These are phyloP conservation scores for Gypsophila paniculata DNA, from an alignment of 179 eudicot genomes.

Conservation along the genomic window DNA sequence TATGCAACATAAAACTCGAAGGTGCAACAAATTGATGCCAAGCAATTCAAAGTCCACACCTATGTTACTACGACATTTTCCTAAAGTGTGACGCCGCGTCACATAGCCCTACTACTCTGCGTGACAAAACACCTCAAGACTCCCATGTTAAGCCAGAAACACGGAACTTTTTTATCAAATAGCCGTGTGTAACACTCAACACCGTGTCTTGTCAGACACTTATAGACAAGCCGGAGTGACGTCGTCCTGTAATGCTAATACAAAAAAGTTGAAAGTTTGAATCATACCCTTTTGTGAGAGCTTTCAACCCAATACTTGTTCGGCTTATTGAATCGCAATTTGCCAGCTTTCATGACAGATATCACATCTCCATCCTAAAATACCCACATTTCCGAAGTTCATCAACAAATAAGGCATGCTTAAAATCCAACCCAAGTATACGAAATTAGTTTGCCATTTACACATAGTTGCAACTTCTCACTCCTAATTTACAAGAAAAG, in stretches of 20 bases:
- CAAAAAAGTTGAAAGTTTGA: not conserved
- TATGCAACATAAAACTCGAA: not conserved
- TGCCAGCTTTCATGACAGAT: constrained; percentile 71
- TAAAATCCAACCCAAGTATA: not conserved
- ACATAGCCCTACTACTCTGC: too few species aligned
- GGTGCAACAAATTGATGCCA: not conserved
- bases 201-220: too few species aligned
- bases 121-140: too few species aligned
- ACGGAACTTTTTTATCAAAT: too few species aligned
- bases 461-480: not conserved
- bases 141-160: too few species aligned
- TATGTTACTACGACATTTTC: too few species aligned
- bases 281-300: constrained; percentile 78
- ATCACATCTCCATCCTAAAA: constrained; percentile 73
- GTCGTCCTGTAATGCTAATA: not conserved
- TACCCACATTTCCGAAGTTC: constrained; percentile 2
- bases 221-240: too few species aligned
- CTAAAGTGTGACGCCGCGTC: too few species aligned
- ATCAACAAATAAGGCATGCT: not conserved
- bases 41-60: too few species aligned
- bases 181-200: too few species aligned
- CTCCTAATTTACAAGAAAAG: not conserved
- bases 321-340: constrained; percentile 63
- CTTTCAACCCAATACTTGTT: constrained; percentile 95
- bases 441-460: not conserved